Evolutionary conservation across 495 filamentous ascomycete species (phyloP), one percentile per base, ranked within the genome.

Genomic region (Immersiella caudata): DNA sequence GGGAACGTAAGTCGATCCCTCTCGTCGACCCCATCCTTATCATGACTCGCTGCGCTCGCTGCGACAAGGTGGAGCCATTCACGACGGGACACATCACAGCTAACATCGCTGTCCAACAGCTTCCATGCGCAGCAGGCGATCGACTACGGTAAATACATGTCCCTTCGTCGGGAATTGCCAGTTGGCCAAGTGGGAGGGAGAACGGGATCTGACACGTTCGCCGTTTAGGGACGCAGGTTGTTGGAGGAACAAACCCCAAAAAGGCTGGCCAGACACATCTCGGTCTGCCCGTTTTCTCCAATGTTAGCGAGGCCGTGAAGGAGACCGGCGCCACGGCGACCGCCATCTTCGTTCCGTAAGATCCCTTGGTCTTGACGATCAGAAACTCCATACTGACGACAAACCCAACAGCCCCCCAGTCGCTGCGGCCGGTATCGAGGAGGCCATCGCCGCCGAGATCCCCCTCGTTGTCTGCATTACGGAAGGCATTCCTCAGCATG

Each of bases 81-180:
- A 22, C 3, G 14, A 35, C 21, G 33, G 63, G 27, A 27, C 22
- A 49, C 46, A 18, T 20, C 26, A 46, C 33, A 33, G 66, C 83
- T 89, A 76, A 89, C 77, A n/a, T 67, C 72, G 71, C 40, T 25
- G 29, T 52, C 59, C 18, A 46, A 52, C 71, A 98, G 94, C 66
- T 99, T 99, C 85, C 95, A 99, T 78, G 96, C 95, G 67, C 86
- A 93, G 79, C 93, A 97, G 85, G 95, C 95, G 58, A 99, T 99
- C 77, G 95, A 94, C 75, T 97, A 97, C 79, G 94, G 94, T 96
- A 91, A 74, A 63, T 60, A 36, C 52, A 46, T 29, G 9, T 60
- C 58, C 60, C 26, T 22, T 29, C 40, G 14, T 8, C 55, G 7
- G 26, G 25, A 24, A 52, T n/a, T 29, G 60, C n/a, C n/a, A 54